These are phyloP conservation scores for Stenocarpella maydis DNA, from an alignment of 2,329 filamentous ascomycete species.

Conservation along the genomic window DNA sequence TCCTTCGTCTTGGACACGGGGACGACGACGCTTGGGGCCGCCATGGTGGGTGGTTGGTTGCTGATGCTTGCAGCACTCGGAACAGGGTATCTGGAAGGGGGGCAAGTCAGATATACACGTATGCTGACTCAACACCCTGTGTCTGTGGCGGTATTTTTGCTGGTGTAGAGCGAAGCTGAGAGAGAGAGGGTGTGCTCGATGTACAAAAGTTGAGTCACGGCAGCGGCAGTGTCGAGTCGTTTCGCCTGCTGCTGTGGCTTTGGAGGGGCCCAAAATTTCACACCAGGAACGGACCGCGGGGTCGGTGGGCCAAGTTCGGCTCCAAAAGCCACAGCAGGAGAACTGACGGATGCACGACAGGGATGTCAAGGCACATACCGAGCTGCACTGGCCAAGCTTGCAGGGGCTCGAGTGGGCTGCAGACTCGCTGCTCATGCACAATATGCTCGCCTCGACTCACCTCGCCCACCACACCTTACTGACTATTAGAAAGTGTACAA, in stretches of 20 bases:
- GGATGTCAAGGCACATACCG: neutral
- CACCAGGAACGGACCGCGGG: slow-evolving; percentile 32
- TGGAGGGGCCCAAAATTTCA: slow-evolving; percentile 35
- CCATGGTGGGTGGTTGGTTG: slow-evolving; percentile 48
- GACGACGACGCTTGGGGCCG: slow-evolving; percentile 60
- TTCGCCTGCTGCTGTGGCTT: slow-evolving; percentile 1
- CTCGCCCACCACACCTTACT: neutral
- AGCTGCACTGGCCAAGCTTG: slow-evolving; percentile 7
- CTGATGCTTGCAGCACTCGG: slow-evolving; percentile 10
- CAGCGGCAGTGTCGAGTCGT: neutral
- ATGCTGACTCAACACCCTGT: slow-evolving; percentile 6
- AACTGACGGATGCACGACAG: slow-evolving; percentile 23
- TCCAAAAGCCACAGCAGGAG: neutral
- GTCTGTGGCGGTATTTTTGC: slow-evolving; percentile 15
- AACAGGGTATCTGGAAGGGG: neutral
- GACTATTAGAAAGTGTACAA: neutral
- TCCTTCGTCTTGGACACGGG: slow-evolving; percentile 68
- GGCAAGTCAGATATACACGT: neutral
- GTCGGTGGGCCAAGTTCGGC: slow-evolving; percentile 22
- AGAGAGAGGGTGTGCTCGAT: neutral
- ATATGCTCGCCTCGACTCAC: neutral
- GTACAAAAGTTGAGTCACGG: slow-evolving; percentile 33
- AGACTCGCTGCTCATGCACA: neutral
- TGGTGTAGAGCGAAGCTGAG: neutral
- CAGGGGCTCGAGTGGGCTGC: neutral